Evolutionary conservation across 306 rosid species (phyloP), one percentile per base, ranked within the genome.

Genomic region (Vicia villosa): DNA sequence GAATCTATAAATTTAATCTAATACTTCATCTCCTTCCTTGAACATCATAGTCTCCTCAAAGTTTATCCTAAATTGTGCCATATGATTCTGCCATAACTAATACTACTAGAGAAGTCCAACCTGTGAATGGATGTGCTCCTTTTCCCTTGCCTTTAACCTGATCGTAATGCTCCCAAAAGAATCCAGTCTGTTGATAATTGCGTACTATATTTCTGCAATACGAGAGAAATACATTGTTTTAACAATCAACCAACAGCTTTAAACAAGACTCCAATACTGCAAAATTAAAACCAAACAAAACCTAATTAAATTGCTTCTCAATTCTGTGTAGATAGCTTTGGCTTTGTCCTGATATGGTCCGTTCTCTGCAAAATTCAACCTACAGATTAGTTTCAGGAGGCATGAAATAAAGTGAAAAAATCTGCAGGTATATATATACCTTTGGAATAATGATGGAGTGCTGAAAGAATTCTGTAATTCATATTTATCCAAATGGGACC

Each of bases 21-120:
- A 26, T n/a, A 26, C 14, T 56, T 14, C 40, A 28, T 8, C 20
- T 56, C 15, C 40, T 36, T 36, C 42, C 1, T 60, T 36, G 20
- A 12, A 28, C 10, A 66, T 34, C 28, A 26, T 22, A 51, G 56
- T 64, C 73, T 64, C 69, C 77, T 17, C 6, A 4, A 11, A 10
- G 21, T 34, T 55, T 50, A 32, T 68, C 55, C 78, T 85, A 89
- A 70, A 81, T 74, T 52, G 76, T 77, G 4, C 81, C 73, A 78
- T 91, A 88, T 22, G 79, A 81, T 79, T 91, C 96, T 4, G 92
- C 97, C 97, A 91, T 94, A 67, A 89, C 86, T 46, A 94, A 66
- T 42, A 90, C 74, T 55, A 91, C 87, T 12, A 94, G 92, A 37
- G 99, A 86, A 22, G 97, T 91, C 99, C 99, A 94, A 17, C 99